phyloP scores from a whole-genome alignment of 148 eudicot genomes.

The Simmondsia chinensis region DNA sequence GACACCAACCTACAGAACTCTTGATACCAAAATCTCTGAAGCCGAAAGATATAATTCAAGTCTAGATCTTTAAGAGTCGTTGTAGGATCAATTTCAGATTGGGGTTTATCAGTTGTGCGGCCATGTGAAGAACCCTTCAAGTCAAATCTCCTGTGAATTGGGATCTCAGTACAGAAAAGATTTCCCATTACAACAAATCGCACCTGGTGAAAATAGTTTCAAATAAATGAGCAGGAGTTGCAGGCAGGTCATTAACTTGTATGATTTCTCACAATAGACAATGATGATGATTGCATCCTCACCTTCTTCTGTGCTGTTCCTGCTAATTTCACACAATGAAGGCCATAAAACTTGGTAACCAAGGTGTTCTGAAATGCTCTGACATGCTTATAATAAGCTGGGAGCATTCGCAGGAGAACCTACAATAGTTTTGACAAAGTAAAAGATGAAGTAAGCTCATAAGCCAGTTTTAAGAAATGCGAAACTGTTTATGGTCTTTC shows the following conservation, averaged over 20 bases:
- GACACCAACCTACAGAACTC: conserved; percentile 63
- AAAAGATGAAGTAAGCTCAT: no score
- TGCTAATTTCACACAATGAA: conserved; percentile 51
- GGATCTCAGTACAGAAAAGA: conserved; percentile 64
- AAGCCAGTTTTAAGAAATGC: no score
- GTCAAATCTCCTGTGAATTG: conserved; percentile 83
- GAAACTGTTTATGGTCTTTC: no score
- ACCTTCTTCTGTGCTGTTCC: conserved; percentile 60
- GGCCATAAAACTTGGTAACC: conserved; percentile 46
- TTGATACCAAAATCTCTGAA: conserved; percentile 72
- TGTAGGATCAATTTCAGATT: conserved; percentile 68
- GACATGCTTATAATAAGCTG: conserved; percentile 51
- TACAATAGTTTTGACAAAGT: conserved; percentile 13
- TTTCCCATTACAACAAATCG: conserved; percentile 94
- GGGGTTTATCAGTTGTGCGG: conserved; percentile 70
- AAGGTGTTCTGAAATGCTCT: conserved; percentile 42
- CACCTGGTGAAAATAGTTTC: conserved; percentile 39
- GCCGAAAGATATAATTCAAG: conserved; percentile 61
- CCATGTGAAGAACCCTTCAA: conserved; percentile 91
- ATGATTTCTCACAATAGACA: no score
- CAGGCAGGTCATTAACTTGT: background rate
- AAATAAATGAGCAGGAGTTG: conserved; percentile 1
- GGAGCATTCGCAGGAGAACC: conserved; percentile 64
- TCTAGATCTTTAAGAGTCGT: conserved; percentile 92
- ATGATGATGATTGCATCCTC: background rate